Base-by-base conservation (phyloP, 768 basidiomycete genomes). In the Suillus variegatus region DNA sequence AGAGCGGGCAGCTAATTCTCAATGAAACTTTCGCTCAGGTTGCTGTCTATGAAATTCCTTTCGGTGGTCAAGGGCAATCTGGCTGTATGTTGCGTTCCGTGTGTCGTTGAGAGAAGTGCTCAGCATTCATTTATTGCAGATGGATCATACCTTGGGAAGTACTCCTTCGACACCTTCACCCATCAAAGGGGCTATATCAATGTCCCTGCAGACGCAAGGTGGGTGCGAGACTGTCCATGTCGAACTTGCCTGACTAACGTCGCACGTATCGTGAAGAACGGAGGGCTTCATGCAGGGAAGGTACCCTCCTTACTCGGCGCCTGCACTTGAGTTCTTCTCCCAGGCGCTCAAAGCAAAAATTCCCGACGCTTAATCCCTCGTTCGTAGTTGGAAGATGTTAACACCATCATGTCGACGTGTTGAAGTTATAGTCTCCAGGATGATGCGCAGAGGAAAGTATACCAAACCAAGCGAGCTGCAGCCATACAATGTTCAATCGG, bases 11-110 rank as follows among this genome's bases (percentile, higher is more conserved):
- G 18, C 72, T 86, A 2, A 74, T 82, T 1, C 78, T 86, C 58
- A 88, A 88, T 65, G 88, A 90, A 65, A 81, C 80, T 0, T 75
- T 87, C 72, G 78, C 79, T 64, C 85, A 85, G 64, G 73, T 85
- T 4, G 69, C 75, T 41, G 76, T 73, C 16, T 62, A 72, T 60
- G 77, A 75, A 61, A 69, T 84, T 52, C 84, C 83, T 1, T 82
- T 85, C 65, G 82, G 83, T 35, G 83, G 84, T 2, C 77, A 83
- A 6, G 86, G 87, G 36, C 82, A 83, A 69, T 87, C 86, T 8
- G 88, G 88, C 49, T 82, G 87, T 88, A 71, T 66, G 85, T 80
- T 6, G 2, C 38, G 18, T 9, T 25, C 35, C 16, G 16, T 7
- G 13, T 25, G 46, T 55, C 13, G 2, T 25, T 36, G 18, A 46